Conservation (phyloP, 805 yeast species). For the Zygosaccharomyces bisporus region DNA sequence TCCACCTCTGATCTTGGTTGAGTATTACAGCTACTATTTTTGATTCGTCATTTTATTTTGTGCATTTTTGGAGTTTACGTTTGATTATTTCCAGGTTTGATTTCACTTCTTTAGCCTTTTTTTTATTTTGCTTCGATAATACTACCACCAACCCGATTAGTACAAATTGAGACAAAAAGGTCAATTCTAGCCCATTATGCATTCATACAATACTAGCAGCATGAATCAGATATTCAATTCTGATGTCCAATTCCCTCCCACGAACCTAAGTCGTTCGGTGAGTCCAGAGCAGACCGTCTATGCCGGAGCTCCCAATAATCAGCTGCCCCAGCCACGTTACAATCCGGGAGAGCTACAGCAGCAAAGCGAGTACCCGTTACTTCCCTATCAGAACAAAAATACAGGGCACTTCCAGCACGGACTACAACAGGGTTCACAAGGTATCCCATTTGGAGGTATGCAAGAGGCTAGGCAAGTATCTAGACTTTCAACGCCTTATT, state of each 20-base stretch:
- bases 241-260: constrained; percentile 8
- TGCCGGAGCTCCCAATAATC: neutral
- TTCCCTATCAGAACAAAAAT: constrained; percentile 2
- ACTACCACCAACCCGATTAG: neutral
- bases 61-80: neutral
- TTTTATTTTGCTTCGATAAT: constrained; percentile 2
- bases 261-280: constrained; percentile 6
- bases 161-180: neutral
- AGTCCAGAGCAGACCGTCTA: constrained; percentile 5
- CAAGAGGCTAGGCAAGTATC: constrained; percentile 15
- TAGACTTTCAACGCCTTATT: constrained; percentile 16
- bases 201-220: constrained; percentile 12
- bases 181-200: constrained; percentile 7
- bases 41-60: neutral
- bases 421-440: neutral
- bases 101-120: neutral
- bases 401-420: constrained; percentile 1
- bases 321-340: neutral
- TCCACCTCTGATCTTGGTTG: constrained; percentile 4
- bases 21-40: constrained; percentile 1
- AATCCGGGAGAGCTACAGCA: neutral
- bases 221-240: constrained; percentile 14
- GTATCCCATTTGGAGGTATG: constrained; percentile 9
- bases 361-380: neutral
- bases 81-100: neutral